Evolutionary conservation across 306 rosid genomes (phyloP), one percentile per base, ranked within the genome.

Genomic region (Vigna nakashimae): DNA sequence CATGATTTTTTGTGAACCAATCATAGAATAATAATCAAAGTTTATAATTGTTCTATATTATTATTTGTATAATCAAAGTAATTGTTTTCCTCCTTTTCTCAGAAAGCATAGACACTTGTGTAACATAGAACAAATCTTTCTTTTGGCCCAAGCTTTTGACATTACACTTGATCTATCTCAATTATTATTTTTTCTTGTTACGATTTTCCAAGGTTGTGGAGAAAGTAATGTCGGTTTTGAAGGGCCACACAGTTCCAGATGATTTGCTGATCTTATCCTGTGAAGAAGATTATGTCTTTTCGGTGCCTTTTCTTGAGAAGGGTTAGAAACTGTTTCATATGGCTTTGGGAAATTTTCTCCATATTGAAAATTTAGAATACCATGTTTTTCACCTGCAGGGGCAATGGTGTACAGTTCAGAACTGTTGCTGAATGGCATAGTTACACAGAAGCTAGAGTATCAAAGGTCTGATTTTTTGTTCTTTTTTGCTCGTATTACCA

Each of bases 361-460:
- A 8, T 65, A 20, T 60, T 65, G 71, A 77, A 43, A 36, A 71
- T 59, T 69, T 60, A 70, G 32, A 80, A 69, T 55, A 58, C 57
- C 48, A 32, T 71, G 65, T 65, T 63, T 69, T 82, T 65, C 82
- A 43, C 34, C 74, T 86, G 82, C 91, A 95, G 99, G 99, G 73
- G 90, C 89, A 63, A 62, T 84, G 60, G 87, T 91, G 68, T 92
- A 87, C 87, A 88, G 96, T 75, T 92, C 99, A 32, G 98, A 95
- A 90, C 92, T 95, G 75, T 77, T 95, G 58, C 74, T 95, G 84
- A 92, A 92, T 73, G 99, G 98, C 73, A 92, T 95, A 66, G 98
- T 95, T 71, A 88, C 91, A 49, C 99, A 95, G 85, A 92, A 74
- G 94, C 87, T 95, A 88, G 97, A 91, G 73, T 92, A 83, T 81